Conservation (phyloP, 2,329 filamentous ascomycete species). For the Ophiostoma ulmi region DNA sequence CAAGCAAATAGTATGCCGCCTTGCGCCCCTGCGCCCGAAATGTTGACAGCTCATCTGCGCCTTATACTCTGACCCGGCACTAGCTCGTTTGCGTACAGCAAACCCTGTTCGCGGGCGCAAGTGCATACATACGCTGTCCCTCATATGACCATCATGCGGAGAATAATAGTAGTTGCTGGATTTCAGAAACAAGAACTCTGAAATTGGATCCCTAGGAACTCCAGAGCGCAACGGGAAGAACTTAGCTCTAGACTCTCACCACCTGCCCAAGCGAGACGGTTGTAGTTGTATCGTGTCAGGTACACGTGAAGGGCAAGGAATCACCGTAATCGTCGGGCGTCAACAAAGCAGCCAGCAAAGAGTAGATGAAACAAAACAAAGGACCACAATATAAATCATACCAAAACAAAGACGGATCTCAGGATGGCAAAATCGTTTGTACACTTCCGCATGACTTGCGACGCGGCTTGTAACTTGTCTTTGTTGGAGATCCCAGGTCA, state of each 20-base stretch:
- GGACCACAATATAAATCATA: neutral
- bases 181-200: neutral
- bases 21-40: neutral
- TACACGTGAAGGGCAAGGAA: neutral
- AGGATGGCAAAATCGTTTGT: neutral
- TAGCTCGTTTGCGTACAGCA: neutral
- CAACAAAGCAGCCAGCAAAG: neutral
- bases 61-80: neutral
- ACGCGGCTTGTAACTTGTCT: neutral
- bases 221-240: neutral
- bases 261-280: neutral
- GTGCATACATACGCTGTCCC: slow-evolving; percentile 24
- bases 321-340: neutral
- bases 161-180: neutral
- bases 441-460: slow-evolving; percentile 6
- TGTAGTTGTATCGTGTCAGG: neutral
- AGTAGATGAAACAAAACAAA: neutral
- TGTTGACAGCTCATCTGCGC: neutral
- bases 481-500: slow-evolving; percentile 11
- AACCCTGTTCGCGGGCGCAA: slow-evolving; percentile 18
- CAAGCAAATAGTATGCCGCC: neutral
- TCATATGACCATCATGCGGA: slow-evolving; percentile 23
- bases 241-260: neutral
- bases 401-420: neutral
- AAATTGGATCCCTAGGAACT: neutral